Percentiles rank a stretch among this genome's conserved stretches.
Conservation (phyloP, 805 yeast species). For the Wickerhamiella lipophila region DNA sequence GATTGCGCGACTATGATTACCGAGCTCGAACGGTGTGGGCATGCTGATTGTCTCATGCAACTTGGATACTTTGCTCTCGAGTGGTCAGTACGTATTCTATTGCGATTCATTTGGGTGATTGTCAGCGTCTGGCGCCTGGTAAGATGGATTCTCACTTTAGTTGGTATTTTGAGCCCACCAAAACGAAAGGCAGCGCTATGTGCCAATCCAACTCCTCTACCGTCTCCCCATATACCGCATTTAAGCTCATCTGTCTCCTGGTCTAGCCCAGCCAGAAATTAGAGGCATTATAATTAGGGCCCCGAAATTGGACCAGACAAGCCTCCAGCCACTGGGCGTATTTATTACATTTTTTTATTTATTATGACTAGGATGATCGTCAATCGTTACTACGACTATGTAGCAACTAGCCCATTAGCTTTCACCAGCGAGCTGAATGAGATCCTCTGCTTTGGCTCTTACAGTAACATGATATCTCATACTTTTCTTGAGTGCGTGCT, state of each 20-base stretch:
- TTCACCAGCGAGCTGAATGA: background rate
- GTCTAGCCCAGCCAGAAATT: too few species aligned
- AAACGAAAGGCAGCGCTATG: background rate
- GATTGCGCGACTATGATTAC: constrained; percentile 20
- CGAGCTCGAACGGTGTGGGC: constrained; percentile 13
- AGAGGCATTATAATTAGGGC: too few species aligned
- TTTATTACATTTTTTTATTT: background rate
- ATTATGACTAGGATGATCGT: too few species aligned
- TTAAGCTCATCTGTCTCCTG: background rate
- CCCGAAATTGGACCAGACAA: too few species aligned
- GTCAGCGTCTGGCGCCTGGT: constrained; percentile 7
- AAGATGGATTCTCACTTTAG: background rate
- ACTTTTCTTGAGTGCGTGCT: background rate
- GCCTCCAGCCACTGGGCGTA: too few species aligned
- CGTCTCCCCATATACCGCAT: background rate
- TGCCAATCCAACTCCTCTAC: background rate
- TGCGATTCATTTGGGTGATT: constrained; percentile 21
- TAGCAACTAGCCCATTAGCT: too few species aligned
- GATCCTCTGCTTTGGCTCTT: background rate
- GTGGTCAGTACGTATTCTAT: constrained; percentile 16
- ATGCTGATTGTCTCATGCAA: constrained; percentile 12
- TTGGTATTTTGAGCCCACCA: background rate
- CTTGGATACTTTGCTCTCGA: constrained; percentile 18
- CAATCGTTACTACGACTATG: too few species aligned
- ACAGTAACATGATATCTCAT: background rate